These are phyloP conservation scores for Saccharomyces hybrid DNA, from an alignment of 1,139 yeast genomes.

Conservation along the genomic window DNA sequence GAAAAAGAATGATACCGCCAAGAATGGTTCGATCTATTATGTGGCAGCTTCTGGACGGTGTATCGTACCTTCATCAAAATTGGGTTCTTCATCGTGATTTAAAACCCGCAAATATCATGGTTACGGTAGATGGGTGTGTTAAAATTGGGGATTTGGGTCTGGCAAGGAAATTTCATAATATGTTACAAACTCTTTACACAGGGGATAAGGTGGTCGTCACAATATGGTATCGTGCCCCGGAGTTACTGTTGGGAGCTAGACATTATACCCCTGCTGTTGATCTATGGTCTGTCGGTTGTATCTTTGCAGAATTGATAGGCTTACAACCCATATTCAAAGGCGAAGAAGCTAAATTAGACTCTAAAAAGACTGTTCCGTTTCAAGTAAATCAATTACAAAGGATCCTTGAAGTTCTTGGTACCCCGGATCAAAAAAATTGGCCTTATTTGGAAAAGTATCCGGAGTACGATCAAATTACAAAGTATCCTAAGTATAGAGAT, in stretches of 20 bases:
- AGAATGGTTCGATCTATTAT: slow-evolving; percentile 71
- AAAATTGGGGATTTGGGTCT: slow-evolving; percentile 94
- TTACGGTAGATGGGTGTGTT: slow-evolving; percentile 76
- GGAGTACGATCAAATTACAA: slow-evolving; percentile 63
- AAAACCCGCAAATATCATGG: slow-evolving; percentile 98
- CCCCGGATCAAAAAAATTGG: slow-evolving; percentile 75
- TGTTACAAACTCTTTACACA: slow-evolving; percentile 78
- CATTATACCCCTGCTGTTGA: slow-evolving; percentile 95
- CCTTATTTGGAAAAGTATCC: slow-evolving; percentile 73
- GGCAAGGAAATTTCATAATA: slow-evolving; percentile 84
- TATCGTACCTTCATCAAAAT: slow-evolving; percentile 82
- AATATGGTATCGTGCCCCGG: slow-evolving; percentile 97
- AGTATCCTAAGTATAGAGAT: slow-evolving; percentile 57
- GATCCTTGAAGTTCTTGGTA: slow-evolving; percentile 82
- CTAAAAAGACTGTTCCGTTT: slow-evolving; percentile 85
- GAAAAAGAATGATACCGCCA: slow-evolving; percentile 72
- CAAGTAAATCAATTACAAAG: slow-evolving; percentile 88
- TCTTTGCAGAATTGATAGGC: slow-evolving; percentile 82
- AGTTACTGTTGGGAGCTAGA: slow-evolving; percentile 77
- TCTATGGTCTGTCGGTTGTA: slow-evolving; percentile 96
- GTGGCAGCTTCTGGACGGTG: slow-evolving; percentile 91
- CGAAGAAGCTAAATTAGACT: slow-evolving; percentile 93
- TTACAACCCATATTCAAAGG: slow-evolving; percentile 92
- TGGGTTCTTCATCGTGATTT: slow-evolving; percentile 94
- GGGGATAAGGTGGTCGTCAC: slow-evolving; percentile 98